These are phyloP conservation scores for Saccharomyces pastorianus DNA, from an alignment of 1,139 yeast genomes.

Conservation along the genomic window DNA sequence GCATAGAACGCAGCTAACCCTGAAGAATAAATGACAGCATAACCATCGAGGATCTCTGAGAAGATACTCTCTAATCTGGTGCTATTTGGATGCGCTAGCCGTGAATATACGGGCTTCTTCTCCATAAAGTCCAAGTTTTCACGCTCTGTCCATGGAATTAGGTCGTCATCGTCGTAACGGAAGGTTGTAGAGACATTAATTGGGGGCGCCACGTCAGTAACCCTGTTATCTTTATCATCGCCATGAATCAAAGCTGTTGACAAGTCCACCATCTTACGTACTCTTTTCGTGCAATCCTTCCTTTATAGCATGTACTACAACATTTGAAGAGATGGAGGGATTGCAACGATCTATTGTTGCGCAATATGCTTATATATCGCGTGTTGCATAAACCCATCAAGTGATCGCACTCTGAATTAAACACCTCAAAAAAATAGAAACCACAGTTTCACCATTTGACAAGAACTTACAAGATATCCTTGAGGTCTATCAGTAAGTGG, in stretches of 20 bases:
- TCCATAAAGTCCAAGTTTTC: conserved; percentile 31
- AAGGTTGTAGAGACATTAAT: conserved; percentile 76
- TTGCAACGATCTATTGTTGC: neutral
- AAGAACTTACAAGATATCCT: neutral
- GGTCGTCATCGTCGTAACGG: conserved; percentile 48
- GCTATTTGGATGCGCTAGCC: conserved; percentile 66
- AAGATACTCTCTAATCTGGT: conserved; percentile 60
- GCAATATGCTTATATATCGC: conserved; percentile 1
- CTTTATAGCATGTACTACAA: neutral
- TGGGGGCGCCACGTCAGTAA: conserved; percentile 52
- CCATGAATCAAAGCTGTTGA: conserved; percentile 54
- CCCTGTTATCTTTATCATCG: conserved; percentile 42
- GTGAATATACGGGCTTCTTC: conserved; percentile 48
- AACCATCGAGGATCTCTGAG: conserved; percentile 46
- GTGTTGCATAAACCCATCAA: neutral
- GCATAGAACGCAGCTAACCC: conserved; percentile 82
- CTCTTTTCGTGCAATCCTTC: neutral
- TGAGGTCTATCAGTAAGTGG: neutral
- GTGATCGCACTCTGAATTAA: neutral
- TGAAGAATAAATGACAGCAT: conserved; percentile 60
- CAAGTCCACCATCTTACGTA: conserved; percentile 31
- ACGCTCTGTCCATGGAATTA: conserved; percentile 36
- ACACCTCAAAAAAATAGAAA: neutral
- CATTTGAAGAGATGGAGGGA: too few species aligned
- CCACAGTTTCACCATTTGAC: neutral